Conservation (phyloP, 2,329 filamentous ascomycete genomes). For the Penicillium concentricum region DNA sequence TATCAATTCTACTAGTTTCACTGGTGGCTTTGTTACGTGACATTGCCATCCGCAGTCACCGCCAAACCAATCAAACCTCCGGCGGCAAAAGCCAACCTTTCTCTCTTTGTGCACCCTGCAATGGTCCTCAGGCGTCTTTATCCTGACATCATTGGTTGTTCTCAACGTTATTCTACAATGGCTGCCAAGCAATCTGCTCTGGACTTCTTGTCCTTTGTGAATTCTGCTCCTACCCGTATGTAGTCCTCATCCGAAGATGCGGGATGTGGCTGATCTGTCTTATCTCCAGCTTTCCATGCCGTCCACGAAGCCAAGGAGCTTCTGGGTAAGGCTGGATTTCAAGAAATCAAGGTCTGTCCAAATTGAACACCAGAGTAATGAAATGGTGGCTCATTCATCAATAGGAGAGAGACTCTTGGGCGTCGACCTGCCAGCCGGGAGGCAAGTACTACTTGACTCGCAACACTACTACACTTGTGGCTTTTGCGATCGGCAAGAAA, state of each 20-base stretch:
- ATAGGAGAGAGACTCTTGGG: constrained; percentile 84
- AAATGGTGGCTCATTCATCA: background rate
- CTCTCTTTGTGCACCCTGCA: constrained; percentile 1
- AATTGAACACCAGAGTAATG: background rate
- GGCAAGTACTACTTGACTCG: constrained; percentile 96
- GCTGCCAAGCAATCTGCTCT: constrained; percentile 55
- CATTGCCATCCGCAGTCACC: constrained; percentile 7
- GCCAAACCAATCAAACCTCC: constrained; percentile 1
- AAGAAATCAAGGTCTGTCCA: constrained; percentile 66
- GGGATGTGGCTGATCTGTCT: constrained; percentile 9
- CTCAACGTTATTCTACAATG: constrained; percentile 27
- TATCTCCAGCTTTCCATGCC: constrained; percentile 78
- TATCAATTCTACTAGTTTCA: background rate
- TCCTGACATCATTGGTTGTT: constrained; percentile 12
- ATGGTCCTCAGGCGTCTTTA: constrained; percentile 10
- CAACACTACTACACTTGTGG: constrained; percentile 87
- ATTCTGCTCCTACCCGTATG: constrained; percentile 89
- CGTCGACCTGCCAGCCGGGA: constrained; percentile 72
- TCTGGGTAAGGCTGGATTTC: constrained; percentile 80
- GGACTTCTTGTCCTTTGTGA: constrained; percentile 91
- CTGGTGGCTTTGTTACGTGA: background rate
- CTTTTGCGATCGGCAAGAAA: constrained; percentile 84
- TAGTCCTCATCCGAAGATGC: background rate
- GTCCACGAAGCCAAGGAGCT: constrained; percentile 75
- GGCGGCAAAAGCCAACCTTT: constrained; percentile 3